Conservation (phyloP, 257 asterid species). For the Linaria vulgaris region DNA sequence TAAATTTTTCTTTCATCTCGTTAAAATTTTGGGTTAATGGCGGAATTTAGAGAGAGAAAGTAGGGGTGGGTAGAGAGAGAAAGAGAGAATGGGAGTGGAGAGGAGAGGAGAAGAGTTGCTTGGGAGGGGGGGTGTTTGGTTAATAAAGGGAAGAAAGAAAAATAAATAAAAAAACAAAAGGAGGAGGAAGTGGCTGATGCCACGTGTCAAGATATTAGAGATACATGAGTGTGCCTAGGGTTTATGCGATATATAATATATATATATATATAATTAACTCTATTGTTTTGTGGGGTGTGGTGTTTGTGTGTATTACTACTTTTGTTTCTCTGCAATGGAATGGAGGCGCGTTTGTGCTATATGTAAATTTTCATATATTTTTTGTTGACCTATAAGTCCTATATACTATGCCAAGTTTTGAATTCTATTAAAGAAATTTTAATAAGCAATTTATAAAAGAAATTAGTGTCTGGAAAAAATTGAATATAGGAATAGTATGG, state of each 20-base stretch:
- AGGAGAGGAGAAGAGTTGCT: slow-evolving; percentile 6
- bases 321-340: too few species aligned
- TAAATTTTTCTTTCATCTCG: neutral
- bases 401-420: too few species aligned
- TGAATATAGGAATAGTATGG: too few species aligned
- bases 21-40: slow-evolving; percentile 30
- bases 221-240: slow-evolving; percentile 44
- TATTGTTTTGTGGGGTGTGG: too few species aligned
- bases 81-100: slow-evolving; percentile 8
- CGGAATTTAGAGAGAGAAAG: neutral
- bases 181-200: slow-evolving; percentile 37
- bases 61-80: slow-evolving; percentile 14
- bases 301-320: too few species aligned
- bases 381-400: too few species aligned
- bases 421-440: too few species aligned
- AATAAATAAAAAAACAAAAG: slow-evolving; percentile 23
- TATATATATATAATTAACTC: too few species aligned
- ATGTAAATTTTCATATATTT: too few species aligned
- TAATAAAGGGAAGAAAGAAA: slow-evolving; percentile 9
- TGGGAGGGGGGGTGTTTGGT: slow-evolving; percentile 17
- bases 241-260: slow-evolving; percentile 24
- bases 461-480: too few species aligned
- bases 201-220: slow-evolving; percentile 54
- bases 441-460: too few species aligned
- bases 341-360: too few species aligned